Evolutionary conservation across 1,139 yeast genomes (phyloP).

Genomic region (Pichia sp.): DNA sequence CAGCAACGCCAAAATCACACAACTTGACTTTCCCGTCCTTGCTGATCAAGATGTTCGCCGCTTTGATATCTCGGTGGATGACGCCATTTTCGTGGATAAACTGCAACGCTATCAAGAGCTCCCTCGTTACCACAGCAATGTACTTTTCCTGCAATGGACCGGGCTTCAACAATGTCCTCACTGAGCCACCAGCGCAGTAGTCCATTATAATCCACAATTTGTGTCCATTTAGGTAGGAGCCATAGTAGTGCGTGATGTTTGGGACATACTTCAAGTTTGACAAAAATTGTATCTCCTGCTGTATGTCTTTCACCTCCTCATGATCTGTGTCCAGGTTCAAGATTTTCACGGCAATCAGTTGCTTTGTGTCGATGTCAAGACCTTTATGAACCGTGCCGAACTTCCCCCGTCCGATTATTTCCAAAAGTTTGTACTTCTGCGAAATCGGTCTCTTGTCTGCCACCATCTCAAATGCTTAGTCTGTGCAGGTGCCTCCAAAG

Average conservation of each 20-base stretch:
- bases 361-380: conserved; percentile 55
- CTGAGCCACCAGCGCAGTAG: conserved; percentile 94
- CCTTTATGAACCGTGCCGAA: conserved; percentile 97
- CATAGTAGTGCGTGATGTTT: conserved; percentile 89
- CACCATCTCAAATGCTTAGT: background rate
- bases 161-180: conserved; percentile 80
- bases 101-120: conserved; percentile 68
- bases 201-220: conserved; percentile 98
- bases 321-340: conserved; percentile 87
- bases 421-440: conserved; percentile 66
- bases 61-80: conserved; percentile 92
- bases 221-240: conserved; percentile 80
- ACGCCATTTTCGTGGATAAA: conserved; percentile 87
- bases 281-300: conserved; percentile 84
- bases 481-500: too few species aligned
- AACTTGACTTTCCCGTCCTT: conserved; percentile 86
- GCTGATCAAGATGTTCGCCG: conserved; percentile 87
- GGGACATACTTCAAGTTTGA: conserved; percentile 80
- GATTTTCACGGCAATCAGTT: conserved; percentile 88
- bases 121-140: conserved; percentile 77
- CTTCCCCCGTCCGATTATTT: conserved; percentile 91
- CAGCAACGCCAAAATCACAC: conserved; percentile 98
- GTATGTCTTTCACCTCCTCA: conserved; percentile 93
- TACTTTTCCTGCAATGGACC: conserved; percentile 85
- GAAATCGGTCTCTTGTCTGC: conserved; percentile 27